These are phyloP conservation scores for Viola pubescens DNA, from an alignment of 441 rosid species.

Conservation along the genomic window DNA sequence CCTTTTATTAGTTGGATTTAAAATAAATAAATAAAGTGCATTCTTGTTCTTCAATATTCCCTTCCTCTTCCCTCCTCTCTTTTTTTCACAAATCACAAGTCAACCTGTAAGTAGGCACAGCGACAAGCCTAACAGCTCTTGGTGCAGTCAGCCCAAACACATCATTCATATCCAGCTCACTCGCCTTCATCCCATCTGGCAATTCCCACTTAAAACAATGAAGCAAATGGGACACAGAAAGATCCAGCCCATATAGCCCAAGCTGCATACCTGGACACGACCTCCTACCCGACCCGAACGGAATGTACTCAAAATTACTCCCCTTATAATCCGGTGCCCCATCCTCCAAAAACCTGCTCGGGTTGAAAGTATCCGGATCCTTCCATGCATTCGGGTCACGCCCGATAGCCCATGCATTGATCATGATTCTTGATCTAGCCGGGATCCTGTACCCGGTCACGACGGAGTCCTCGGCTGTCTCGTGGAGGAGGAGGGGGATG, in stretches of 20 bases:
- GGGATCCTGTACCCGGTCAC: constrained; percentile 53
- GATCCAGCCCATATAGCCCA: constrained; percentile 56
- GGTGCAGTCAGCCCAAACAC: constrained; percentile 76
- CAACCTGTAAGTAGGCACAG: constrained; percentile 45
- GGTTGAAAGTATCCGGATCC: constrained; percentile 48
- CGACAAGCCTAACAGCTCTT: constrained; percentile 48
- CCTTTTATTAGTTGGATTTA: too few relatives aligned
- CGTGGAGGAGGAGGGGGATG: constrained; percentile 77
- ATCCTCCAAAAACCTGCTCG: constrained; percentile 38
- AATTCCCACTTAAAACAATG: constrained; percentile 66
- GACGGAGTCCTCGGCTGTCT: constrained; percentile 35
- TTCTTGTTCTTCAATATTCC: neutral
- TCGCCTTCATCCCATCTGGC: constrained; percentile 42
- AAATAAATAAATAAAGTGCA: too few relatives aligned
- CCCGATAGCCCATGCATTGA: constrained; percentile 64
- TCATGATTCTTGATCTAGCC: constrained; percentile 45
- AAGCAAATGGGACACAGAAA: constrained; percentile 47
- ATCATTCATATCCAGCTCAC: constrained; percentile 58
- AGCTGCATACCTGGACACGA: constrained; percentile 86
- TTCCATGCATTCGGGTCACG: constrained; percentile 48
- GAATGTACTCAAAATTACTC: constrained; percentile 48
- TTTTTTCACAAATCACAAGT: constrained; percentile 21
- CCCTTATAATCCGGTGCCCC: constrained; percentile 56
- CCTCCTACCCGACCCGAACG: constrained; percentile 74
- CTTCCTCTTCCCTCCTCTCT: neutral